Conservation (phyloP, 1,284 basidiomycete genomes). For the Marasmius oreades region DNA sequence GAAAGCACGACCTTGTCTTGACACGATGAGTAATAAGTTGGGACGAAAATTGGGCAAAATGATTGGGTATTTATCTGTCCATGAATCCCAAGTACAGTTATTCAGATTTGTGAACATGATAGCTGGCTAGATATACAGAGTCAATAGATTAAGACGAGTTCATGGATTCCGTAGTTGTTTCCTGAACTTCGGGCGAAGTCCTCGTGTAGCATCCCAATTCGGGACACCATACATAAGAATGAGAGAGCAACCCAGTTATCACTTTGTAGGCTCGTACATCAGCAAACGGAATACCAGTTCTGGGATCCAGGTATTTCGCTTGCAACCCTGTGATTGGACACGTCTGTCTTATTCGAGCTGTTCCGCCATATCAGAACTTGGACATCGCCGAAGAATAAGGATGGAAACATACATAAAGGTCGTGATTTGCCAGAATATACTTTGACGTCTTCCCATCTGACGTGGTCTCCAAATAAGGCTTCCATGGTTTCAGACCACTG, state of each 20-base stretch:
- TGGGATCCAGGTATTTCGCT: slow-evolving; percentile 72
- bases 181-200: background rate
- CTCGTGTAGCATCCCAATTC: slow-evolving; percentile 35
- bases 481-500: slow-evolving; percentile 70
- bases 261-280: slow-evolving; percentile 61
- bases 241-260: slow-evolving; percentile 54
- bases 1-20: too few relatives aligned
- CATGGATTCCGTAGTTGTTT: background rate
- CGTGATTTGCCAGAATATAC: slow-evolving; percentile 59
- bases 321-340: slow-evolving; percentile 65
- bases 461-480: slow-evolving; percentile 74
- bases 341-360: slow-evolving; percentile 57
- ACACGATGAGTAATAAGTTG: too few relatives aligned
- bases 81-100: too few relatives aligned
- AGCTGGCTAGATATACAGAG: too few relatives aligned
- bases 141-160: background rate
- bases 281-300: slow-evolving; percentile 75
- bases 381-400: slow-evolving; percentile 3
- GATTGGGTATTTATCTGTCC: too few relatives aligned
- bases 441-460: slow-evolving; percentile 64
- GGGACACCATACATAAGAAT: slow-evolving; percentile 65
- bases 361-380: slow-evolving; percentile 5
- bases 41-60: too few relatives aligned
- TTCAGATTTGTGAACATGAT: too few relatives aligned
- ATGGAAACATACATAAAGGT: slow-evolving; percentile 48